Evolutionary conservation across 768 basidiomycete genomes (phyloP), one percentile per base, ranked within the genome.

Genomic region (Podaxis sp.): DNA sequence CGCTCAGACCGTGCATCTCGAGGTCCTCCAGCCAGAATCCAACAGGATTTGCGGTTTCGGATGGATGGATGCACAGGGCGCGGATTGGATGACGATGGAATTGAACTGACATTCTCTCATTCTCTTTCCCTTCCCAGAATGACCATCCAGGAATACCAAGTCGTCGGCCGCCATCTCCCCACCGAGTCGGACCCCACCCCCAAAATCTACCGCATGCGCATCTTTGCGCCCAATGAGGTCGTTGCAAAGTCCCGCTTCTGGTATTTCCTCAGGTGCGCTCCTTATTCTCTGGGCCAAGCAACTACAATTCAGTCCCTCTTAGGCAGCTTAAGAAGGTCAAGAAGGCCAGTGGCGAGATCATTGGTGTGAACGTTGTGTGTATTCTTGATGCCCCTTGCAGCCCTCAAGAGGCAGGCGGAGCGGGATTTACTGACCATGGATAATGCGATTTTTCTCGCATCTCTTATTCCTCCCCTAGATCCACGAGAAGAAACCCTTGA

Each of bases 201-300:
- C 63, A 98, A 98, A 86, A 95, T 98, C 77, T 98, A 92, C 84
- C 91, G 96, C 70, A 98, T 98, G 96, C 90, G 96, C 76, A 97
- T 98, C 72, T 99, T 98, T 73, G 95, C 97, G 66, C 93, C 94
- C 66, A 98, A 98, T 75, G 93, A 97, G 64, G 95, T 98, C 66
- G 94, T 99, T 70, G 96, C 97, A 69, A 98, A 99, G 82, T 96
- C 93, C 54, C 89, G 96, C 62, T 99, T 97, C 90, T 98, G 97
- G 96, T 98, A 98, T 81, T 99, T 96, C 87, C 82, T 99, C 62
- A 88, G 90, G 90, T 90, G 65, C 68, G 86, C 63, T 5, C 10
- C 58, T 18, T n/a, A 37, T 35, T 11, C 18, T 23, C 1, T 32
- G 18, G 37, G 6, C 5, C 14, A 14, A 16, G 9, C 9, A 18